Percentiles rank a stretch among this genome's conserved stretches.
Conservation (phyloP, 139 green algal genomes). For the Eudorina sp. region DNA sequence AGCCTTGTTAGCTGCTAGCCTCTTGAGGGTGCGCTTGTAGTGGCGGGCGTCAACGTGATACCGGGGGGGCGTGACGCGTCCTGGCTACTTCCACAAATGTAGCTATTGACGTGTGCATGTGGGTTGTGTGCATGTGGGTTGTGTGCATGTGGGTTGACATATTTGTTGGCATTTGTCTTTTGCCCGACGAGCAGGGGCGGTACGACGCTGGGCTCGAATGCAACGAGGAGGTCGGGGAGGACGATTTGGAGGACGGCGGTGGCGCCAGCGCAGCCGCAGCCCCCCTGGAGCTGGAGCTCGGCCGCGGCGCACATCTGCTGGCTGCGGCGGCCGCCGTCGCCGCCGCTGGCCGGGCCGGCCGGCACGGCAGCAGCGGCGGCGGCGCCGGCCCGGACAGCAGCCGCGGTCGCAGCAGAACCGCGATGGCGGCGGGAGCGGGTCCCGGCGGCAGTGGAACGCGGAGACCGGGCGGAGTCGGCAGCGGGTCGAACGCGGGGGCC, state of each 20-base stretch:
- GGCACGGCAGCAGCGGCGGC: background rate
- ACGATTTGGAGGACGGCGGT: background rate
- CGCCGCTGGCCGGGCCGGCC: background rate
- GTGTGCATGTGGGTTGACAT: too few relatives aligned
- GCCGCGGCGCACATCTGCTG: background rate
- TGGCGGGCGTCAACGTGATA: too few relatives aligned
- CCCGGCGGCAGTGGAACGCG: background rate
- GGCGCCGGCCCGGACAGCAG: background rate
- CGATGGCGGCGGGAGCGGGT: background rate
- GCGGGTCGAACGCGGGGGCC: background rate
- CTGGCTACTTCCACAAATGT: too few relatives aligned
- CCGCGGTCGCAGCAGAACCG: background rate
- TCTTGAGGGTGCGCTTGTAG: too few relatives aligned
- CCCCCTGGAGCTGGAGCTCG: background rate
- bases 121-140: too few relatives aligned
- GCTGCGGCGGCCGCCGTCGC: background rate
- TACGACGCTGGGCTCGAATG: slow-evolving; percentile 18
- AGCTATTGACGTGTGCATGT: too few relatives aligned
- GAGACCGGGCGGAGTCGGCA: background rate
- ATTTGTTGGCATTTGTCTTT: too few relatives aligned
- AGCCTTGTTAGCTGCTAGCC: too few relatives aligned
- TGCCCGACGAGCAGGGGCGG: too few relatives aligned
- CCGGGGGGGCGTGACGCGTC: too few relatives aligned
- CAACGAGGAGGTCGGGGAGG: slow-evolving; percentile 30
- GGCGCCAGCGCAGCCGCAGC: background rate